These are phyloP conservation scores for Alternaria ventricosa DNA, from an alignment of 2,329 filamentous ascomycete genomes.

Conservation along the genomic window DNA sequence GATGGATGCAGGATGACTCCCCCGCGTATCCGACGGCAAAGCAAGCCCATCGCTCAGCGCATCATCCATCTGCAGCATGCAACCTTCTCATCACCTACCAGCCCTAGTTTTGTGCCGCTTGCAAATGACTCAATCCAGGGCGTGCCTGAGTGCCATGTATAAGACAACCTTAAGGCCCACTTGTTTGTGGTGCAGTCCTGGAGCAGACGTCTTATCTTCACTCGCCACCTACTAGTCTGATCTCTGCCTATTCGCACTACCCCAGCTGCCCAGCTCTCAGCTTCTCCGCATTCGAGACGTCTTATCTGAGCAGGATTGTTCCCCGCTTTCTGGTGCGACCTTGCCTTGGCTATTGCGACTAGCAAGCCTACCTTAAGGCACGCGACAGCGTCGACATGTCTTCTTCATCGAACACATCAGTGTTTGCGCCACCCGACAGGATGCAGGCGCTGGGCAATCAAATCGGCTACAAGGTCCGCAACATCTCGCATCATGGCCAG, in stretches of 20 bases:
- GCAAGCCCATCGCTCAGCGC: slow-evolving; percentile 16
- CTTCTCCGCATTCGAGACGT: slow-evolving; percentile 30
- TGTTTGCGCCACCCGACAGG: slow-evolving; percentile 28
- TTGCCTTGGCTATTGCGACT: slow-evolving; percentile 12
- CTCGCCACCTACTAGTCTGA: slow-evolving; percentile 5
- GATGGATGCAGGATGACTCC: slow-evolving; percentile 11
- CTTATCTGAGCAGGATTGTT: slow-evolving; percentile 13
- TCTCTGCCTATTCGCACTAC: not conserved
- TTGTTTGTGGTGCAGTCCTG: not conserved
- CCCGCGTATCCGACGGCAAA: slow-evolving; percentile 21
- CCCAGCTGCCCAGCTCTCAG: slow-evolving; percentile 13
- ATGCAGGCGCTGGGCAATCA: slow-evolving; percentile 43
- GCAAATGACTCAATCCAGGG: slow-evolving; percentile 30
- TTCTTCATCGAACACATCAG: slow-evolving; percentile 24
- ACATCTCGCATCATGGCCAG: slow-evolving; percentile 42
- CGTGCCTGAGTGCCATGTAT: slow-evolving; percentile 17
- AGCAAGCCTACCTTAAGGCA: slow-evolving; percentile 13
- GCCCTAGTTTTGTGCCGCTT: slow-evolving; percentile 1
- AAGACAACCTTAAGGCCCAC: slow-evolving; percentile 19
- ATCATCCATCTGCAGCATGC: slow-evolving; percentile 22
- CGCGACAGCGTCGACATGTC: slow-evolving; percentile 27
- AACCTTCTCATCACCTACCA: slow-evolving; percentile 14
- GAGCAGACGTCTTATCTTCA: slow-evolving; percentile 8
- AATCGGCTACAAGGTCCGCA: slow-evolving; percentile 44
- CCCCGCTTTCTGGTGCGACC: slow-evolving; percentile 12